A percentile compares a stretch with the other conserved stretches of the same genome.
Conservation (phyloP, 768 basidiomycete genomes). For the Trametes cubensis region DNA sequence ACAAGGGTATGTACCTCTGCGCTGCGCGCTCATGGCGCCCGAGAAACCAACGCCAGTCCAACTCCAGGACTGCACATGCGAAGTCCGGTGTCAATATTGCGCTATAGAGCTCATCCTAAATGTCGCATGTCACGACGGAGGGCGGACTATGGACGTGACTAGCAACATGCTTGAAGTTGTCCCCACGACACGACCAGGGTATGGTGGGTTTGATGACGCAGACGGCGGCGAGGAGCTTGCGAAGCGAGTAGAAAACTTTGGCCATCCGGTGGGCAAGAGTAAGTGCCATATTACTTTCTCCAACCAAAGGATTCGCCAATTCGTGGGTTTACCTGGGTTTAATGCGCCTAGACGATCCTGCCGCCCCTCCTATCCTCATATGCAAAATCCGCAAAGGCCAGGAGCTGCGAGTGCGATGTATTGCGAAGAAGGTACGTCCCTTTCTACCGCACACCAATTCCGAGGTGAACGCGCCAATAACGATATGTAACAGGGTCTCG, state of each 20-base stretch:
- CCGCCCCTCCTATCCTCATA: slow-evolving; percentile 72
- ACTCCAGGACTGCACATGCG: slow-evolving; percentile 86
- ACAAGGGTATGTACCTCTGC: slow-evolving; percentile 55
- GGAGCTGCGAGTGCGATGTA: slow-evolving; percentile 81
- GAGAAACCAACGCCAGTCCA: background rate
- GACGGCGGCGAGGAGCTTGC: slow-evolving; percentile 70
- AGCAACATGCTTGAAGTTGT: slow-evolving; percentile 79
- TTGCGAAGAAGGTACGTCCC: slow-evolving; percentile 84
- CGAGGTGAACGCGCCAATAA: background rate
- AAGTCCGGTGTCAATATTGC: slow-evolving; percentile 82
- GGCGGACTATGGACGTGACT: slow-evolving; percentile 79
- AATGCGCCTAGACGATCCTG: slow-evolving; percentile 55
- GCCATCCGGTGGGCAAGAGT: slow-evolving; percentile 86
- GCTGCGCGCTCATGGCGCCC: background rate
- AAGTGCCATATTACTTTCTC: slow-evolving; percentile 27
- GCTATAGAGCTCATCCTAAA: slow-evolving; percentile 82
- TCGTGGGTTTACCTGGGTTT: background rate
- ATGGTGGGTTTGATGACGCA: slow-evolving; percentile 34
- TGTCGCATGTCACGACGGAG: slow-evolving; percentile 68
- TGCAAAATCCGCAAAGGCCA: slow-evolving; percentile 95
- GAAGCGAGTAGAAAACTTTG: slow-evolving; percentile 76
- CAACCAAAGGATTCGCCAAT: background rate
- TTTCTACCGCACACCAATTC: background rate
- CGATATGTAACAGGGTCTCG: slow-evolving; percentile 69
- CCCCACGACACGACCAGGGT: slow-evolving; percentile 29